Percentiles rank a stretch among this genome's conserved stretches.
These are phyloP conservation scores for Luzula sylvatica DNA, from an alignment of 176 grass and related monocot genomes.

Conservation along the genomic window DNA sequence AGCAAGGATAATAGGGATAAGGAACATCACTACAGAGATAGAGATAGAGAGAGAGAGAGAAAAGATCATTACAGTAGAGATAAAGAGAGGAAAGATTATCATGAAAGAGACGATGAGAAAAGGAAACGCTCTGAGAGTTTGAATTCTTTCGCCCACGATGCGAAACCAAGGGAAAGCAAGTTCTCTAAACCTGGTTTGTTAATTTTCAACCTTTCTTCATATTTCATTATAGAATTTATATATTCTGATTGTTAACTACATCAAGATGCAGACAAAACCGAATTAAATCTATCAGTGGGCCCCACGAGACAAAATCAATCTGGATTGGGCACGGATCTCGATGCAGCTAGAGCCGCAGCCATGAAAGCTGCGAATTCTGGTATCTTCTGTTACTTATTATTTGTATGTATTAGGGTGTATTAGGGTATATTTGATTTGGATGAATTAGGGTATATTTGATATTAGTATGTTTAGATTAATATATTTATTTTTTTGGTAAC, in stretches of 20 bases:
- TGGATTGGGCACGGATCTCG: slow-evolving; percentile 29
- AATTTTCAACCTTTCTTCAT: slow-evolving; percentile 16
- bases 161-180: slow-evolving; percentile 16
- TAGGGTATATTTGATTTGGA: too few relatives aligned
- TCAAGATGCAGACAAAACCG: too few relatives aligned
- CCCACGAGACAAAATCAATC: slow-evolving; percentile 11
- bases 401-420: neutral
- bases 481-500: neutral
- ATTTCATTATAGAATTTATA: slow-evolving; percentile 3
- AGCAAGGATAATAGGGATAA: slow-evolving; percentile 37
- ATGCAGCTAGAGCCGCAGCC: slow-evolving; percentile 85
- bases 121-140: slow-evolving; percentile 43
- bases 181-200: slow-evolving; percentile 19
- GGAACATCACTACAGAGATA: slow-evolving; percentile 27
- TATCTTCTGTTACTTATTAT: slow-evolving; percentile 13
- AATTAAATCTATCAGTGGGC: too few relatives aligned
- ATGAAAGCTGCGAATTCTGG: slow-evolving; percentile 91
- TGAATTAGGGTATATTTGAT: slow-evolving; percentile 75
- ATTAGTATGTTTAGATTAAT: neutral
- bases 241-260: slow-evolving; percentile 14
- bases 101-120: slow-evolving; percentile 55
- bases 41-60: slow-evolving; percentile 21
- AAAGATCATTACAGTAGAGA: slow-evolving; percentile 27
- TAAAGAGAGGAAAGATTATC: slow-evolving; percentile 30
- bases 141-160: slow-evolving; percentile 27